Evolutionary conservation across 1,284 basidiomycete species (phyloP).

Genomic region (Fomitopsis palustris): DNA sequence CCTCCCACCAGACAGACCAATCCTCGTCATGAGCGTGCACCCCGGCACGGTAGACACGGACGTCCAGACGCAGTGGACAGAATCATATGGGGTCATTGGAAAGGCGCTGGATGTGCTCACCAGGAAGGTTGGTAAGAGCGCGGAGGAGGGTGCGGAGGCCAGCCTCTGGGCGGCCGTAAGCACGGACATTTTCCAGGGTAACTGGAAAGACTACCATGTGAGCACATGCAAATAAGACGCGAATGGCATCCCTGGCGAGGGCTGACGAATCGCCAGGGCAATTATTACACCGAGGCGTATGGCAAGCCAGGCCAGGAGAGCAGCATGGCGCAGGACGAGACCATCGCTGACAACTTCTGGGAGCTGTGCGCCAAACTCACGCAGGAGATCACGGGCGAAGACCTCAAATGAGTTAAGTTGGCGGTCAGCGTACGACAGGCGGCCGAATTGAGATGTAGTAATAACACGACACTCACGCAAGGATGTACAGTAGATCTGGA

Average conservation of each 20-base stretch:
- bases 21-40: constrained; percentile 28
- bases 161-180: constrained; percentile 30
- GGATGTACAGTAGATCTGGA: background rate
- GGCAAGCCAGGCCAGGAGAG: constrained; percentile 26
- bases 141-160: constrained; percentile 28
- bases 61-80: constrained; percentile 24
- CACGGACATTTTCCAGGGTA: constrained; percentile 25
- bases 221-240: background rate
- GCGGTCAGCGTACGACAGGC: background rate
- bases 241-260: background rate
- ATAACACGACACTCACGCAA: background rate
- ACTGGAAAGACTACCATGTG: constrained; percentile 30
- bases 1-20: constrained; percentile 14
- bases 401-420: constrained; percentile 11
- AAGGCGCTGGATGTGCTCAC: constrained; percentile 20
- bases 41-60: constrained; percentile 30
- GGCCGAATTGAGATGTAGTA: background rate
- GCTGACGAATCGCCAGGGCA: constrained; percentile 17
- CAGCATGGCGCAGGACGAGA: constrained; percentile 21
- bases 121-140: constrained; percentile 23
- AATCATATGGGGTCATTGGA: constrained; percentile 26
- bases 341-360: constrained; percentile 25
- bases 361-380: constrained; percentile 22
- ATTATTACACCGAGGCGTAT: constrained; percentile 28
- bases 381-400: constrained; percentile 24